phyloP scores from a whole-genome alignment of 768 basidiomycete species.

The Gautieria morchelliformis region DNA sequence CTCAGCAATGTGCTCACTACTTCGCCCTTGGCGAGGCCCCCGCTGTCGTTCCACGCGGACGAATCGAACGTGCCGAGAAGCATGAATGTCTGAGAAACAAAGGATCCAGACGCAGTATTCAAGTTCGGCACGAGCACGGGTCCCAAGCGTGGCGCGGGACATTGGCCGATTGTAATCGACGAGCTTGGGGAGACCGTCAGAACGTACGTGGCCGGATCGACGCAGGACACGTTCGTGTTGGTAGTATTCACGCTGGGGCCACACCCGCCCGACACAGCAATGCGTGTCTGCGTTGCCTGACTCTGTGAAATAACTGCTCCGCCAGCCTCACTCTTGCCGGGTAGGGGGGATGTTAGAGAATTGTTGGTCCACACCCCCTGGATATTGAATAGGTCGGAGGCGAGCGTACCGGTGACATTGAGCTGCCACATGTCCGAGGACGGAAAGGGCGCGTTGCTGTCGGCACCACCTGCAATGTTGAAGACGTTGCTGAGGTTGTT shows the following conservation, averaged over 20 bases:
- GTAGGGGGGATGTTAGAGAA: slow-evolving; percentile 28
- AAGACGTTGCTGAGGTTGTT: slow-evolving; percentile 52
- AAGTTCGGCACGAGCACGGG: slow-evolving; percentile 53
- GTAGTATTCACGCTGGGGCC: slow-evolving; percentile 35
- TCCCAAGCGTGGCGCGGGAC: slow-evolving; percentile 44
- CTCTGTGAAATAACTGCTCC: slow-evolving; percentile 39
- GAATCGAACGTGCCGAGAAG: slow-evolving; percentile 59
- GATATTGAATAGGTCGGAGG: slow-evolving; percentile 53
- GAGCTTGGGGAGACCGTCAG: slow-evolving; percentile 32
- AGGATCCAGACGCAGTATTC: slow-evolving; percentile 45
- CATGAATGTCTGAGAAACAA: slow-evolving; percentile 56
- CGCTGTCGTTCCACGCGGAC: slow-evolving; percentile 57
- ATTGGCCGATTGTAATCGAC: slow-evolving; percentile 34
- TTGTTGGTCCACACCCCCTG: slow-evolving; percentile 52
- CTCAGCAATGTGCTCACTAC: slow-evolving; percentile 37
- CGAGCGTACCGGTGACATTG: slow-evolving; percentile 57
- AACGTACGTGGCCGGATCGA: slow-evolving; percentile 48
- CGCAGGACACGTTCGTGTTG: slow-evolving; percentile 38
- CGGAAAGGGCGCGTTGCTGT: slow-evolving; percentile 33
- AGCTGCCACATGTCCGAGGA: slow-evolving; percentile 67
- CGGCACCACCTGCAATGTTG: slow-evolving; percentile 63
- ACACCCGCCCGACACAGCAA: slow-evolving; percentile 51
- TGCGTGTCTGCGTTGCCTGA: slow-evolving; percentile 19
- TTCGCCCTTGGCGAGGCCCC: slow-evolving; percentile 56
- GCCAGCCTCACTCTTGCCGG: slow-evolving; percentile 35